Percentiles rank a stretch among this genome's conserved stretches.
These are phyloP conservation scores for Solanum lycopersicoides DNA, from an alignment of 257 asterid species.

Conservation along the genomic window DNA sequence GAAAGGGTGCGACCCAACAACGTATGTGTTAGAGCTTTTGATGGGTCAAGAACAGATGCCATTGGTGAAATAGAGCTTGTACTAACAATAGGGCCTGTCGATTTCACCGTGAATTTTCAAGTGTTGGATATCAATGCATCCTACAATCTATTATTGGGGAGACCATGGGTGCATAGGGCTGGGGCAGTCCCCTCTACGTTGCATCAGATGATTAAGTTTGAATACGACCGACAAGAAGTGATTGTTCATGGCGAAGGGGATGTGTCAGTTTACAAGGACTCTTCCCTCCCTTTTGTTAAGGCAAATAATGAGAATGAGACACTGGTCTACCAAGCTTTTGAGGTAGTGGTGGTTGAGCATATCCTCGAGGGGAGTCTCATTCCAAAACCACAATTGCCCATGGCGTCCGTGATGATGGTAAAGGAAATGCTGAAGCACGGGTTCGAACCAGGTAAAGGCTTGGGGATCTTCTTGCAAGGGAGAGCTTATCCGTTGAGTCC, in stretches of 20 bases:
- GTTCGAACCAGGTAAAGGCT: not conserved
- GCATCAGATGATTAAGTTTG: not conserved
- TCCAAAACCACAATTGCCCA: too few species aligned
- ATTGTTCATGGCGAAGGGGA: too few species aligned
- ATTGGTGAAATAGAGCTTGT: not conserved
- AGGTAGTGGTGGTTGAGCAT: too few species aligned
- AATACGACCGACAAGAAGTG: too few species aligned
- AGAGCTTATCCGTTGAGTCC: too few species aligned
- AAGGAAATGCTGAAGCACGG: not conserved
- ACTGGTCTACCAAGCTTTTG: too few species aligned
- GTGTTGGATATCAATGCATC: not conserved
- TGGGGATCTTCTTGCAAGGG: not conserved
- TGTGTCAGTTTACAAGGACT: too few species aligned
- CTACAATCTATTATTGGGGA: too few species aligned
- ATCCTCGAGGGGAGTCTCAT: not conserved
- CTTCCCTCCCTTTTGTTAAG: too few species aligned
- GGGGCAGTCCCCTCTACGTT: not conserved
- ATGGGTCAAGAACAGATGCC: not conserved
- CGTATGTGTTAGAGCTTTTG: not conserved
- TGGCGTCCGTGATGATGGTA: too few species aligned
- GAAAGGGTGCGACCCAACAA: not conserved
- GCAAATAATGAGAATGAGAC: too few species aligned
- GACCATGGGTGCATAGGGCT: not conserved
- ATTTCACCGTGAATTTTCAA: not conserved
- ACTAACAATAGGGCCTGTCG: too few species aligned